A percentile compares a stretch with the other conserved stretches of the same genome.
Evolutionary conservation across 2,329 filamentous ascomycete genomes (phyloP).

Genomic region (Colletotrichum sp.): DNA sequence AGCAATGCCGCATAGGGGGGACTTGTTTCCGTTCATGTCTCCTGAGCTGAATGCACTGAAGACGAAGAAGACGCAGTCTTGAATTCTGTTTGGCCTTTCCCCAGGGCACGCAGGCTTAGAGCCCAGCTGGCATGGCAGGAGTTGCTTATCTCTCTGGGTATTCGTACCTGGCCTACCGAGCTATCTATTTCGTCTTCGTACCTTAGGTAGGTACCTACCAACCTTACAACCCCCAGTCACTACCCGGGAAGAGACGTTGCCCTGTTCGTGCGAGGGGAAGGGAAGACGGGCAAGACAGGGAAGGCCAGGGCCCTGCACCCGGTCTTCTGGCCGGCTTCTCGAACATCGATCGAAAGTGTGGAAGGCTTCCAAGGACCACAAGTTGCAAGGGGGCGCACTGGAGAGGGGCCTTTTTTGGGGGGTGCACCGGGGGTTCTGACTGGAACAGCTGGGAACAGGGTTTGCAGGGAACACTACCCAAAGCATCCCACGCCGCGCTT

Average conservation of each 20-base stretch:
- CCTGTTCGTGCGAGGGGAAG: neutral
- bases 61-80: neutral
- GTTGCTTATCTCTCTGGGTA: neutral
- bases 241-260: neutral
- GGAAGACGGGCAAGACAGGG: neutral
- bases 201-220: neutral
- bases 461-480: slow-evolving; percentile 13
- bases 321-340: slow-evolving; percentile 20
- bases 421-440: neutral
- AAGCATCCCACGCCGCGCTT: neutral
- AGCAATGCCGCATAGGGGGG: neutral
- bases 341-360: slow-evolving; percentile 23
- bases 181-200: neutral
- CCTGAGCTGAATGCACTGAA: neutral
- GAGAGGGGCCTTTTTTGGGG: neutral
- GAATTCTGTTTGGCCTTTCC: neutral
- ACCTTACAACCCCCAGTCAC: neutral
- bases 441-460: slow-evolving; percentile 19
- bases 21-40: neutral
- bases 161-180: neutral
- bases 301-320: slow-evolving; percentile 1
- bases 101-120: neutral
- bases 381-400: neutral
- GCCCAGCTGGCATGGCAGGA: neutral
- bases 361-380: slow-evolving; percentile 11